A percentile compares a stretch with the other conserved stretches of the same genome.
These are phyloP conservation scores for Juncus effusus DNA, from an alignment of 176 grass and related monocot genomes.

Conservation along the genomic window DNA sequence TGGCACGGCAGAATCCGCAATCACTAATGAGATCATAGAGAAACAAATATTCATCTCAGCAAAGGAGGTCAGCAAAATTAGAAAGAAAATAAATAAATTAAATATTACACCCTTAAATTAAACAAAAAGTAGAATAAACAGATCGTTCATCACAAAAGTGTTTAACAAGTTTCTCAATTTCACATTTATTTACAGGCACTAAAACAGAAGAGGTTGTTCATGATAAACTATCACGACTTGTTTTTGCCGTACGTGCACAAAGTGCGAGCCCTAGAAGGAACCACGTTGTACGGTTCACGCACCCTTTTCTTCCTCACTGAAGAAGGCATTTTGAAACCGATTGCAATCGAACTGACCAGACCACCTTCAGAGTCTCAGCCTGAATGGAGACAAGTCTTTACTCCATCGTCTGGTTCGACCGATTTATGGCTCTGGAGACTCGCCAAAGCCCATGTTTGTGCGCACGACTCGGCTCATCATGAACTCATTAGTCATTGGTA, in stretches of 20 bases:
- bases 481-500: slow-evolving; percentile 82
- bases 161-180: slow-evolving; percentile 38
- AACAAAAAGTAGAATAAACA: no score
- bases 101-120: no score
- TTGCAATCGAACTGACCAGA: slow-evolving; percentile 78
- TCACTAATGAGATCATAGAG: slow-evolving; percentile 51
- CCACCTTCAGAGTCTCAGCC: slow-evolving; percentile 35
- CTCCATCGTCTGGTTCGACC: slow-evolving; percentile 43
- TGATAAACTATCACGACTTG: slow-evolving; percentile 76
- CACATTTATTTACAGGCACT: slow-evolving; percentile 30
- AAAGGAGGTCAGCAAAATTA: no score
- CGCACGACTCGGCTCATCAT: slow-evolving; percentile 71
- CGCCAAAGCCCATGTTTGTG: slow-evolving; percentile 74
- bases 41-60: slow-evolving; percentile 23
- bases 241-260: slow-evolving; percentile 77
- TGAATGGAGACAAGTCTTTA: slow-evolving; percentile 36
- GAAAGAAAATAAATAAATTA: no score
- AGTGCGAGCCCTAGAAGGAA: slow-evolving; percentile 45
- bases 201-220: slow-evolving; percentile 55
- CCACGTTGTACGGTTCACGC: slow-evolving; percentile 70
- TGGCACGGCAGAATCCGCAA: slow-evolving; percentile 55
- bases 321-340: slow-evolving; percentile 51
- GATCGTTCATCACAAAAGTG: no score
- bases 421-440: slow-evolving; percentile 60
- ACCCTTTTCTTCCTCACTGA: slow-evolving; percentile 68